Percentiles rank a stretch among this genome's conserved stretches.
phyloP scores from a whole-genome alignment of 176 grass and related monocot genomes.

The Alloteropsis semialata region DNA sequence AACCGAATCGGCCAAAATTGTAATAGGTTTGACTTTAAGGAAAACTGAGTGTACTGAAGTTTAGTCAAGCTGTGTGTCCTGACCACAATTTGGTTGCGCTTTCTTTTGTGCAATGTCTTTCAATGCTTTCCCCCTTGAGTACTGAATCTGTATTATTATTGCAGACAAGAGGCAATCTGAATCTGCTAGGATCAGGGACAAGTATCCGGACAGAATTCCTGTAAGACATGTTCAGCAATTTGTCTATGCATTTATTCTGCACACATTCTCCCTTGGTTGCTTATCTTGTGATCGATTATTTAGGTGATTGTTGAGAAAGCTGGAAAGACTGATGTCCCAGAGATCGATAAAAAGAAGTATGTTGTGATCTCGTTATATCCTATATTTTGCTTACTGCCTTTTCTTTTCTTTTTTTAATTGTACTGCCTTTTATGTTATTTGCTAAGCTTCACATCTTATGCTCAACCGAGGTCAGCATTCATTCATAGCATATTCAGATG shows the following conservation, averaged over 20 bases:
- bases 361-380: not conserved
- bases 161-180: constrained; percentile 78
- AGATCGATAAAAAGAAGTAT: constrained; percentile 95
- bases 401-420: too few relatives aligned
- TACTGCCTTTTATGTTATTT: constrained; percentile 21
- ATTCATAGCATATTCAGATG: not conserved
- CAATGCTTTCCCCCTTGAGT: not conserved
- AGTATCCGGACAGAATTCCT: constrained; percentile 85
- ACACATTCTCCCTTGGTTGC: not conserved
- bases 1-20: not conserved
- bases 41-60: too few relatives aligned
- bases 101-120: not conserved
- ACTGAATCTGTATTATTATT: constrained; percentile 14
- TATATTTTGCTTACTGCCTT: not conserved
- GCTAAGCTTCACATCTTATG: not conserved
- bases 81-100: not conserved
- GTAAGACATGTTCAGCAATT: constrained; percentile 27
- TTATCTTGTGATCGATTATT: constrained; percentile 19
- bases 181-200: constrained; percentile 82
- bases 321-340: constrained; percentile 78
- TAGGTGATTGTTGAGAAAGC: constrained; percentile 95
- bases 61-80: not conserved
- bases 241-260: not conserved
- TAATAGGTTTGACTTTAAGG: too few relatives aligned
- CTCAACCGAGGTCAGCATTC: not conserved